Percentiles rank a stretch among this genome's conserved stretches.
These are phyloP conservation scores for Emydomyces testavorans DNA, from an alignment of 2,329 filamentous ascomycete genomes.

Conservation along the genomic window DNA sequence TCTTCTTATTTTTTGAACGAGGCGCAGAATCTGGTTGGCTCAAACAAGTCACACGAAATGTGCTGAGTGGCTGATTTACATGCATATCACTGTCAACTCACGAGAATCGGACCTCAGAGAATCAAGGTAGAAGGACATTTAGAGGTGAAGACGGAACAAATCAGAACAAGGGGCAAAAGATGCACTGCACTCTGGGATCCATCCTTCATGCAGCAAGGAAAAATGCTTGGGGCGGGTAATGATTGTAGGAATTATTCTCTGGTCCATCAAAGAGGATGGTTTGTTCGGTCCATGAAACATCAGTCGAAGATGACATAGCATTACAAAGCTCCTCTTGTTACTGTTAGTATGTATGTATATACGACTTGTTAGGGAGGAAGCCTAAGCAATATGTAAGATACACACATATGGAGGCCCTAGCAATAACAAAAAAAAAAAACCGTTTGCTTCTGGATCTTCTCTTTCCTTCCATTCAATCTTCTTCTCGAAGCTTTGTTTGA, in stretches of 20 bases:
- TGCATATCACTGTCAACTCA: background rate
- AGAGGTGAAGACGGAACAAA: background rate
- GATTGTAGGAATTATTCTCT: background rate
- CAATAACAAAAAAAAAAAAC: too few relatives aligned
- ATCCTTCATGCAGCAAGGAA: background rate
- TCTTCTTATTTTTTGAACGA: background rate
- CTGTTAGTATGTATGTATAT: too few relatives aligned
- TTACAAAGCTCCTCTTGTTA: too few relatives aligned
- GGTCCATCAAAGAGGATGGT: background rate
- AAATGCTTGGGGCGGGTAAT: background rate
- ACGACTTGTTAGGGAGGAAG: too few relatives aligned
- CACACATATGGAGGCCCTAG: too few relatives aligned
- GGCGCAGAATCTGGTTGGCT: background rate
- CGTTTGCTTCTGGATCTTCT: background rate
- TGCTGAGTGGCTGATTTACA: background rate
- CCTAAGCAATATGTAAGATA: too few relatives aligned
- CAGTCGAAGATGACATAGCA: too few relatives aligned
- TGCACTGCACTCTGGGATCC: background rate
- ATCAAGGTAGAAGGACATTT: background rate
- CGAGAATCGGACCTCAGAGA: background rate
- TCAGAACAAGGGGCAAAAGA: too few relatives aligned
- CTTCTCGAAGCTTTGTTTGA: slow-evolving; percentile 2
- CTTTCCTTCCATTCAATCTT: background rate
- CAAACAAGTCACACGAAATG: background rate
- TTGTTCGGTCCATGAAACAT: too few relatives aligned